A percentile compares a stretch with the other conserved stretches of the same genome.
phyloP scores from a whole-genome alignment of 129 eudicot genomes.

The Centella asiatica region DNA sequence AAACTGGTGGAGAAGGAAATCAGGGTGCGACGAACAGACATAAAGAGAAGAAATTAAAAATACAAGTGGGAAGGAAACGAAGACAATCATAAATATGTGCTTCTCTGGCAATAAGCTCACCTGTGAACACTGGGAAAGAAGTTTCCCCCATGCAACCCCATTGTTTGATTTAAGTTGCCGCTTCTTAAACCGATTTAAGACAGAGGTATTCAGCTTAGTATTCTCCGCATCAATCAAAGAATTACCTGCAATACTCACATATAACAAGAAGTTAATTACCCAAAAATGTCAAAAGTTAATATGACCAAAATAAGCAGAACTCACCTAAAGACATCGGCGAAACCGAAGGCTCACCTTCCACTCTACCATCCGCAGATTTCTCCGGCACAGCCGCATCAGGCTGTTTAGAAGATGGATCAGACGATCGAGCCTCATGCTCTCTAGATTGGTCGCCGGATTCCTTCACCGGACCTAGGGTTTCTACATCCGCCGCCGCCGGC shows the following conservation, averaged over 20 bases:
- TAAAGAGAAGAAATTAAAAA: too few relatives aligned
- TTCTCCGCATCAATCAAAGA: conserved; percentile 45
- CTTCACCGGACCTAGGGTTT: conserved; percentile 30
- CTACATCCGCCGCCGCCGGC: conserved; percentile 23
- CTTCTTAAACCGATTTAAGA: conserved; percentile 39
- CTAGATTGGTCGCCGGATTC: conserved; percentile 43
- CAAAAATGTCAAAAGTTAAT: conserved; percentile 2
- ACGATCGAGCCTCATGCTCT: conserved; percentile 61
- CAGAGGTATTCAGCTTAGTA: conserved; percentile 27
- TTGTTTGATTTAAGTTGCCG: conserved; percentile 42
- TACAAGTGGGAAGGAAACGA: not conserved
- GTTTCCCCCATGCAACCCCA: conserved; percentile 84
- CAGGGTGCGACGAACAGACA: too few relatives aligned
- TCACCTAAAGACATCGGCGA: conserved; percentile 38
- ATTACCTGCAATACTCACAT: conserved; percentile 25
- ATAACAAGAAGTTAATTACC: not conserved
- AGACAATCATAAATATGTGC: not conserved
- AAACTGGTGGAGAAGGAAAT: too few relatives aligned
- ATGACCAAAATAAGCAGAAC: conserved; percentile 12
- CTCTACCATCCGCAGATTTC: conserved; percentile 41
- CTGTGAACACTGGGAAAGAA: conserved; percentile 74
- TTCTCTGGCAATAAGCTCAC: conserved; percentile 25
- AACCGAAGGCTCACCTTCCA: conserved; percentile 40
- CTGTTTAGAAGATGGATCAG: conserved; percentile 47
- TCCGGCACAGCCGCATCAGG: conserved; percentile 35